Base-by-base conservation (phyloP, 495 filamentous ascomycete genomes). In the Bryoglossum gracile region DNA sequence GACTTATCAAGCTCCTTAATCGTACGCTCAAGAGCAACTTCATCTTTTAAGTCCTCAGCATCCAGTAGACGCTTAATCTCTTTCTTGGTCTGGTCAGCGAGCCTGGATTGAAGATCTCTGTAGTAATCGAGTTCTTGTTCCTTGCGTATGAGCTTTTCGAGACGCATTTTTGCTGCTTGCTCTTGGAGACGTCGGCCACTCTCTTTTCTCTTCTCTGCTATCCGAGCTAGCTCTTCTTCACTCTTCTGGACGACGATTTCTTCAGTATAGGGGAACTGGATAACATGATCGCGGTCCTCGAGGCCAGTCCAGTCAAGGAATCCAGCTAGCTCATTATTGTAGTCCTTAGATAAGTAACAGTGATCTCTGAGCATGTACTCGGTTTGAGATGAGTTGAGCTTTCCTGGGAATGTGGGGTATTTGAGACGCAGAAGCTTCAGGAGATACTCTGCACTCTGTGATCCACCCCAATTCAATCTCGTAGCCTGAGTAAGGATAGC, bases 81-180 rank as follows among this genome's bases (percentile, higher is more conserved):
- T 59, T 97, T 95, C 66, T 98, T 98, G 42, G 75, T 74, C 17
- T 80, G 73, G 25, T 78, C 74, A 18, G 61, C 65, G 6, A 94
- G 65, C 14, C 74, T 77, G 13, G 67, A 62, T 48, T 89, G 86
- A 3, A 98, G 69, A 44, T 88, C 77, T 59, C 86, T 87, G 71
- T 88, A 95, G 62, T 94, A 96, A 48, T 94, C 91, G 11, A 97
- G 67, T 58, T 97, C 91, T 62, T 94, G 80, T 65, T 98, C 92
- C 65, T 96, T 97, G 57, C 85, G 85, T 59, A 96, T 86, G 18
- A 98, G 70, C 64, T 94, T 89, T 36, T 98, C 94, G 4, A 98
- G 67, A 14, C 92, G 78, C 85, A 95, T 94, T 62, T 94, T 96
- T 2, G 92, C 91, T 0, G 92, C 94, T 61, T 98, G 92, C 57